Base-by-base conservation (phyloP, 768 basidiomycete genomes). In the Mrakia hoshinonis region DNA sequence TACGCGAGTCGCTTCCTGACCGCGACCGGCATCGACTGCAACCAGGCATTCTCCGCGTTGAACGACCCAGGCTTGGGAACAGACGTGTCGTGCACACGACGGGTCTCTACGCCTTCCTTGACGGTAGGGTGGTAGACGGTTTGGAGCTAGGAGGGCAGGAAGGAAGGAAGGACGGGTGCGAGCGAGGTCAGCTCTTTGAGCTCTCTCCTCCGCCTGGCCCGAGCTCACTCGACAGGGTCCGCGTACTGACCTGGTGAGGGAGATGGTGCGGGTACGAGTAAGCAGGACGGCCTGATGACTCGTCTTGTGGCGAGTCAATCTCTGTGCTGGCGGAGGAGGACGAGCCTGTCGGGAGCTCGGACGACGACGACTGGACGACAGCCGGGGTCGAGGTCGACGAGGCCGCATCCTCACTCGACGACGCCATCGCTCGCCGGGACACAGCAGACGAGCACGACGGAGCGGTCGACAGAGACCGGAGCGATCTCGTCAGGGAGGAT, bases 41-140 rank as follows among this genome's bases (percentile, higher is more conserved):
- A 15, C n/a, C 47, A 29, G 34, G 72, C 72, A 31, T 73, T 73
- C n/a, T 68, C 60, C 6, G 58, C 34, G 1, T 58, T 73, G 65
- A 67, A 72, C 22, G n/a, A 24, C 4, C 70, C 70, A 15, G n/a
- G 29, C 22, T 38, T n/a, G 13, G 70, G 70, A 12, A 39, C 15
- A 5, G 20, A 12, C 0, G 6, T 20, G 55, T 72, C 70, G 9
- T 26, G 47, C 4, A 39, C 43, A n/a, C 24, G 43, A 13, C 70
- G 64, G 1, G 70, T 65, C 20, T 58, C 65, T n/a, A 39, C 48
- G 52, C 65, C 70, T 1, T 24, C 29, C 26, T 67, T 67, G 65
- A 67, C 64, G 24, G 20, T 47, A 10, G 70, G 70, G 39, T 10
- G 34, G 15, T 51, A 31, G 15, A 72, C 63, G 36, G 36, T 46